Evolutionary conservation across 139 green algal genomes (phyloP).

Genomic region (Chlorella vulgaris): DNA sequence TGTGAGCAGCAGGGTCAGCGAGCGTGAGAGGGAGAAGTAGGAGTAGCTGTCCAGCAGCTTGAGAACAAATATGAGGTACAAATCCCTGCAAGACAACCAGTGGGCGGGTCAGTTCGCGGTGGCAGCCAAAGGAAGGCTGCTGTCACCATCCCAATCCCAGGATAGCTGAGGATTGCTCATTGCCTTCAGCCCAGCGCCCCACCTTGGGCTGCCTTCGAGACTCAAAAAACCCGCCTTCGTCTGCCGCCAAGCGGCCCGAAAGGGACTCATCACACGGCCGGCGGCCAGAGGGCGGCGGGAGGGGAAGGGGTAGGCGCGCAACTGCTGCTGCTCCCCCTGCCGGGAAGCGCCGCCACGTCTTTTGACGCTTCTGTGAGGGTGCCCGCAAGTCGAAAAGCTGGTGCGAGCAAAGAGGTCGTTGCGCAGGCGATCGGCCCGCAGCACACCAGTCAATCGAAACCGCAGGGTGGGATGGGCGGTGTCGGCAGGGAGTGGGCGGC

Average conservation of each 20-base stretch:
- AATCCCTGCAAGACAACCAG: slow-evolving; percentile 43
- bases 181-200: neutral
- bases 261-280: neutral
- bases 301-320: neutral
- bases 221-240: neutral
- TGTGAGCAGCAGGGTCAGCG: slow-evolving; percentile 58
- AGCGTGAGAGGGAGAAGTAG: slow-evolving; percentile 65
- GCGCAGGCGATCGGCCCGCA: no score
- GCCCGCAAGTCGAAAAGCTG: no score
- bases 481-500: no score
- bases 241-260: neutral
- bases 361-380: no score
- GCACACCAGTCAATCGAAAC: no score
- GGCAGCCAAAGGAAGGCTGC: neutral
- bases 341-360: no score
- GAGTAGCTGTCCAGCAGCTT: slow-evolving; percentile 63
- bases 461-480: no score
- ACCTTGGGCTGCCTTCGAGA: neutral
- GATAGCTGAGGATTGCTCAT: no score
- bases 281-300: neutral
- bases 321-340: no score
- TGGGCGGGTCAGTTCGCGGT: no score
- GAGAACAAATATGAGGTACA: slow-evolving; percentile 61
- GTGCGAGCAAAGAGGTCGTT: no score
- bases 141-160: no score